Evolutionary conservation across 345 rosid species (phyloP).

Genomic region (Linum trigynum): DNA sequence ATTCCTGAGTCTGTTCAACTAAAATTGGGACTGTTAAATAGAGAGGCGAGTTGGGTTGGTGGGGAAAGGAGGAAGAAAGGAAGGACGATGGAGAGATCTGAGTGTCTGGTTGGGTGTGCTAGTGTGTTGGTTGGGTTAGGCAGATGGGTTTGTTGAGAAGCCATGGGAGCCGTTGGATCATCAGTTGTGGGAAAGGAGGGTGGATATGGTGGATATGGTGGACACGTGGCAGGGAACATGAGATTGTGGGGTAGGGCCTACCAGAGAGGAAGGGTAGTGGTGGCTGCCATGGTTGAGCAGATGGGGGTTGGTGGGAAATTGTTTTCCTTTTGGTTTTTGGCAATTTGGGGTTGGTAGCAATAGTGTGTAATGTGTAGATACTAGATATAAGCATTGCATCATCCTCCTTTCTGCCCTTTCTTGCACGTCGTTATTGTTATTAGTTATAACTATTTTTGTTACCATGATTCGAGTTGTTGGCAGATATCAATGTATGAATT

Average conservation of each 20-base stretch:
- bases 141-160: conserved; percentile 1
- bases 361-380: too few species aligned
- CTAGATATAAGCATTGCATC: too few species aligned
- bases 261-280: neutral
- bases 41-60: neutral
- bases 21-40: neutral
- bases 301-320: neutral
- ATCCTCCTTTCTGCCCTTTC: too few species aligned
- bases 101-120: neutral
- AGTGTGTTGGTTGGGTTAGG: conserved; percentile 2
- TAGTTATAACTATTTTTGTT: too few species aligned
- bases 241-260: too few species aligned
- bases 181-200: neutral
- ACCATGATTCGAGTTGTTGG: too few species aligned
- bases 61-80: too few species aligned
- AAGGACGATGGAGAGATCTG: too few species aligned
- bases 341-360: too few species aligned
- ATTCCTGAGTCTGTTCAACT: conserved; percentile 1
- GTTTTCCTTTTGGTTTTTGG: neutral
- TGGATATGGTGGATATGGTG: neutral
- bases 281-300: neutral
- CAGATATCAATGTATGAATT: too few species aligned
- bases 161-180: neutral
- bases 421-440: too few species aligned
- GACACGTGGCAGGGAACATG: neutral